Percentiles rank a stretch among this genome's conserved stretches.
Conservation (phyloP, 2,329 filamentous ascomycete species). For the Aureobasidium lini region DNA sequence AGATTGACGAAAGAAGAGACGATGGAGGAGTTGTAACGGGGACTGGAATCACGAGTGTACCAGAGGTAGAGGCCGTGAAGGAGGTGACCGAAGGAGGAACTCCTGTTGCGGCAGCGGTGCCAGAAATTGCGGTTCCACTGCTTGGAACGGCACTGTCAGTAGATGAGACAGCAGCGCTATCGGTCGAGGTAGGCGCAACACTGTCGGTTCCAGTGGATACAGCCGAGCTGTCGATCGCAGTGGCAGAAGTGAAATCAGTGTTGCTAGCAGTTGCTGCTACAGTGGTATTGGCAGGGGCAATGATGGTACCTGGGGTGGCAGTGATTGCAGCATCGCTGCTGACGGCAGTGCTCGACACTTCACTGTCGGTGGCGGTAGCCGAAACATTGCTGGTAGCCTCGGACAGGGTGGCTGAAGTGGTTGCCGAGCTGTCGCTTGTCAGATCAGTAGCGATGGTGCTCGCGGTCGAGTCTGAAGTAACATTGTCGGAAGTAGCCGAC, state of each 20-base stretch:
- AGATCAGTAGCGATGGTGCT: background rate
- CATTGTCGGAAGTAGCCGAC: background rate
- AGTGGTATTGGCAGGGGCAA: slow-evolving; percentile 3
- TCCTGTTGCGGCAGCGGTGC: background rate
- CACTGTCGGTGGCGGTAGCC: background rate
- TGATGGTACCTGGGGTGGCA: background rate
- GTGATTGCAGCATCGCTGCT: background rate
- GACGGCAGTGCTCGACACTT: background rate
- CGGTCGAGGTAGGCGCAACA: background rate
- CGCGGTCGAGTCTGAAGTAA: background rate
- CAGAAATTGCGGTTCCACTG: slow-evolving; percentile 3
- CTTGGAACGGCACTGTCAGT: slow-evolving; percentile 7
- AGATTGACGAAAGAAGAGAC: slow-evolving; percentile 14
- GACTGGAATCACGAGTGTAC: slow-evolving; percentile 20
- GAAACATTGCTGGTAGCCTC: background rate
- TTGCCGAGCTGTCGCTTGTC: background rate
- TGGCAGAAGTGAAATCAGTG: background rate
- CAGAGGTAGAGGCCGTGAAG: slow-evolving; percentile 13
- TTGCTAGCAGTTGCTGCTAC: background rate
- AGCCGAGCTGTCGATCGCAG: background rate
- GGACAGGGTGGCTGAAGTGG: background rate
- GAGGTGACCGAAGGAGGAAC: slow-evolving; percentile 8
- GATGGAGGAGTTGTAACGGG: slow-evolving; percentile 18
- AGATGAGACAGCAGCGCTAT: slow-evolving; percentile 5
- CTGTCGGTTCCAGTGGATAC: background rate